Conservation (phyloP, 2,329 filamentous ascomycete species). For the Fusarium sp. region DNA sequence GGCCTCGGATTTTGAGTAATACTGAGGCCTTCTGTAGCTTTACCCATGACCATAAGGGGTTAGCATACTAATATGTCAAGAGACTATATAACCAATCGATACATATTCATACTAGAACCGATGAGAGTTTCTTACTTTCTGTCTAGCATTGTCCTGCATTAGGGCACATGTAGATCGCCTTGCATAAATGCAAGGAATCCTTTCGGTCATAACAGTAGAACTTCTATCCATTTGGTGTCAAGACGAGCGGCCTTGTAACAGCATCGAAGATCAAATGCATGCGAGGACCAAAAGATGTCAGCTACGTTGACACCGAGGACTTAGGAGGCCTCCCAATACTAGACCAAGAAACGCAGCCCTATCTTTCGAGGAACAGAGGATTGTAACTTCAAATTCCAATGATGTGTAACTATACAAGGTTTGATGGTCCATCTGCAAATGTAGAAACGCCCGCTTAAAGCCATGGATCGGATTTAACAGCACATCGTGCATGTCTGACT, state of each 20-base stretch:
- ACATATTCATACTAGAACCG: background rate
- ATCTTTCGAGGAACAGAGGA: background rate
- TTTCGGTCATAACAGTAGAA: background rate
- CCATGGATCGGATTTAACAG: background rate
- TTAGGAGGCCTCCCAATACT: background rate
- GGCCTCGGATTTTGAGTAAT: conserved; percentile 2
- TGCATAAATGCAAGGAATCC: background rate
- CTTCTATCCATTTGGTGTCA: background rate
- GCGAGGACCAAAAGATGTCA: background rate
- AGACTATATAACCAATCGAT: background rate
- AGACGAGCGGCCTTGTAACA: background rate
- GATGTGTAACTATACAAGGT: background rate
- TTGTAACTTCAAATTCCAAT: conserved; percentile 16
- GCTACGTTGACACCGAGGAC: background rate
- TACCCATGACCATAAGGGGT: background rate
- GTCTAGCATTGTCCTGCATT: background rate
- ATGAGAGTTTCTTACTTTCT: background rate
- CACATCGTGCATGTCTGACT: conserved; percentile 1
- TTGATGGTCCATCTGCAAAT: background rate
- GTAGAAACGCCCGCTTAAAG: background rate
- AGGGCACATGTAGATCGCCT: background rate
- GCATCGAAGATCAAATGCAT: background rate
- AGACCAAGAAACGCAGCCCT: background rate
- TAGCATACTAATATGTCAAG: background rate
- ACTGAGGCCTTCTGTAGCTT: conserved; percentile 20